These are phyloP conservation scores for Gomphus bonarii DNA, from an alignment of 1,284 basidiomycete species.

Conservation along the genomic window DNA sequence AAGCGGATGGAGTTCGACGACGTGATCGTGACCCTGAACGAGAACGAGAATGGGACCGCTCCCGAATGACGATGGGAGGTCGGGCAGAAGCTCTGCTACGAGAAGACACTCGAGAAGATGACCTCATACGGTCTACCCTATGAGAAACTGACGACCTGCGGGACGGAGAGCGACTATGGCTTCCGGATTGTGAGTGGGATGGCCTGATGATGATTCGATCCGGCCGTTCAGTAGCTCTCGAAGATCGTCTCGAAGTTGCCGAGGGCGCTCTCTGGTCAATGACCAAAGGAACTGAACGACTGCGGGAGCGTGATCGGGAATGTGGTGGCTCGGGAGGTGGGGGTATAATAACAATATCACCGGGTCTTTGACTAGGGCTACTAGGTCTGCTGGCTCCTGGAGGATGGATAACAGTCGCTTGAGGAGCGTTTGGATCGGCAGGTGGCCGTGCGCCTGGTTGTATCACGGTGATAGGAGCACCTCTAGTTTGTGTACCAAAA, in stretches of 20 bases:
- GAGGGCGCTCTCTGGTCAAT: neutral
- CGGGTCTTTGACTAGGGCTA: neutral
- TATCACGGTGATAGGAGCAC: neutral
- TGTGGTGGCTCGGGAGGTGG: neutral
- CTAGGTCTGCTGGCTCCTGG: neutral
- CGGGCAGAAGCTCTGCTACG: neutral
- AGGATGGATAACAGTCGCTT: neutral
- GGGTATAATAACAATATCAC: conserved; percentile 1
- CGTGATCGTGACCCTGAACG: neutral
- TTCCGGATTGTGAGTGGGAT: neutral
- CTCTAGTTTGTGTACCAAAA: neutral
- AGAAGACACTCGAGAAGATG: neutral
- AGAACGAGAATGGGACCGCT: neutral
- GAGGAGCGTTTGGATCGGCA: conserved; percentile 1
- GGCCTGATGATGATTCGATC: neutral
- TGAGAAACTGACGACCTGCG: neutral
- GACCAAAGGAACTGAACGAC: neutral
- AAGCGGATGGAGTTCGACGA: neutral
- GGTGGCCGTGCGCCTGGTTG: conserved; percentile 1
- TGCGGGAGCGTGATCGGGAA: conserved; percentile 3
- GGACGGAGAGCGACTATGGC: neutral
- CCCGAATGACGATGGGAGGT: neutral
- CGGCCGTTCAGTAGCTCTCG: neutral
- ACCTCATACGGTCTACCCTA: neutral
- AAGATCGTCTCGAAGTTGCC: neutral